Percentiles rank a stretch among this genome's conserved stretches.
Conservation (phyloP, 2,329 filamentous ascomycete genomes). For the Penicillium sp. region DNA sequence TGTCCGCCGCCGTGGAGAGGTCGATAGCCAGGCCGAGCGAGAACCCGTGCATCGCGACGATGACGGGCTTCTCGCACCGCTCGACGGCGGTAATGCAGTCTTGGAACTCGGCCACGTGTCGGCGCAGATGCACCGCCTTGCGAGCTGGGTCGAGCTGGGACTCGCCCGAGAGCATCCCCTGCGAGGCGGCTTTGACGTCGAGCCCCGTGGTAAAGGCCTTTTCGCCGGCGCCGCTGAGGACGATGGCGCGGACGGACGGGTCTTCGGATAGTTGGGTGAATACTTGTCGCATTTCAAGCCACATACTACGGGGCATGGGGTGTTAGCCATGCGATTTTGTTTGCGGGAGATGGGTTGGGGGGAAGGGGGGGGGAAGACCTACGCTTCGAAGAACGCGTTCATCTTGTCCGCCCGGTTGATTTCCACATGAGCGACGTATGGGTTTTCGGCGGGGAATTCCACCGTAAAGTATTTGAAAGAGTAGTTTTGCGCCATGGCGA, state of each 20-base stretch:
- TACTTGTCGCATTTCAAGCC: conserved; percentile 74
- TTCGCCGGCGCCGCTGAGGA: conserved; percentile 79
- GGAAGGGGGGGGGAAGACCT: conserved; percentile 21
- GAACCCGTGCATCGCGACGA: conserved; percentile 78
- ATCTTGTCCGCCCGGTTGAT: conserved; percentile 85
- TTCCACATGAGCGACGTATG: conserved; percentile 84
- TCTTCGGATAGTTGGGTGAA: conserved; percentile 74
- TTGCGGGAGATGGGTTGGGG: neutral
- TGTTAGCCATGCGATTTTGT: conserved; percentile 3
- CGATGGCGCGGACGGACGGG: conserved; percentile 70
- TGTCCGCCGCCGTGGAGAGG: conserved; percentile 46
- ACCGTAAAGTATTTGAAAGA: conserved; percentile 67
- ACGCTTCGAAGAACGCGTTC: conserved; percentile 79
- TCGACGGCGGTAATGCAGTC: conserved; percentile 74
- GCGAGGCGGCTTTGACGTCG: conserved; percentile 72
- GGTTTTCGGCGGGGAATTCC: conserved; percentile 60
- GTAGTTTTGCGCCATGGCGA: conserved; percentile 30
- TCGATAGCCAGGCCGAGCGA: conserved; percentile 78
- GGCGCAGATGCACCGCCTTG: conserved; percentile 62
- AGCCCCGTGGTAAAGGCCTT: conserved; percentile 84
- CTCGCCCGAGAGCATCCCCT: conserved; percentile 51
- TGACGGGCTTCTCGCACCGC: conserved; percentile 87
- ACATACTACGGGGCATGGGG: conserved; percentile 60
- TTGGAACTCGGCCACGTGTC: conserved; percentile 79
- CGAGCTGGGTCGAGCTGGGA: conserved; percentile 61